These are phyloP conservation scores for Camellia sinensis DNA, from an alignment of 148 eudicot species.

Conservation along the genomic window DNA sequence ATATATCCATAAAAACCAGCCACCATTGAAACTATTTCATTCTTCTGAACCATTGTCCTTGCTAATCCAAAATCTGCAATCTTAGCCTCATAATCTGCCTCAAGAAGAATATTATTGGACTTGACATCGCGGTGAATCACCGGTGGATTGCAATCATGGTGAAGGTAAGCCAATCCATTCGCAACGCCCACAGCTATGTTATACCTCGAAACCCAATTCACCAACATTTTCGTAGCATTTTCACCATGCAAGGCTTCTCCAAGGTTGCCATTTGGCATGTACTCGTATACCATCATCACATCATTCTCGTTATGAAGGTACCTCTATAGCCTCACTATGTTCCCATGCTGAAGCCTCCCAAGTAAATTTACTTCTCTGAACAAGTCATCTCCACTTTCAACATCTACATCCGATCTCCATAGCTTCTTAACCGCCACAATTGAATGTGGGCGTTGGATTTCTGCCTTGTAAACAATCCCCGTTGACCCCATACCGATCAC, in stretches of 20 bases:
- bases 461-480: conserved; percentile 84
- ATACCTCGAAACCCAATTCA: conserved; percentile 88
- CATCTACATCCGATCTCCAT: conserved; percentile 57
- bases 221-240: conserved; percentile 49
- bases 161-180: conserved; percentile 86
- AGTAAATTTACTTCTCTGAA: conserved; percentile 70
- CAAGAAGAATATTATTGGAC: conserved; percentile 82
- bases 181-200: conserved; percentile 89
- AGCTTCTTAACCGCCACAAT: conserved; percentile 88
- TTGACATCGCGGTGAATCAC: conserved; percentile 88
- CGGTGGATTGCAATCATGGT: conserved; percentile 85
- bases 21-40: conserved; percentile 77
- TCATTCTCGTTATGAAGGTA: conserved; percentile 66
- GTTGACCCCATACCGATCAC: conserved; percentile 81
- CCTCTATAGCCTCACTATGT: conserved; percentile 75
- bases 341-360: conserved; percentile 77
- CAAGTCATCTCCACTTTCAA: conserved; percentile 63
- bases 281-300: conserved; percentile 85
- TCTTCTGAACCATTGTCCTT: conserved; percentile 63
- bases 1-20: conserved; percentile 97
- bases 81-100: conserved; percentile 71
- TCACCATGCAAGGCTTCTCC: conserved; percentile 78
- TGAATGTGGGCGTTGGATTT: conserved; percentile 41
- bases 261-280: conserved; percentile 82
- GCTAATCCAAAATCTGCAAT: conserved; percentile 94